Conservation (phyloP, 352 stramenopile genomes). For the Globisporangium nagaii region DNA sequence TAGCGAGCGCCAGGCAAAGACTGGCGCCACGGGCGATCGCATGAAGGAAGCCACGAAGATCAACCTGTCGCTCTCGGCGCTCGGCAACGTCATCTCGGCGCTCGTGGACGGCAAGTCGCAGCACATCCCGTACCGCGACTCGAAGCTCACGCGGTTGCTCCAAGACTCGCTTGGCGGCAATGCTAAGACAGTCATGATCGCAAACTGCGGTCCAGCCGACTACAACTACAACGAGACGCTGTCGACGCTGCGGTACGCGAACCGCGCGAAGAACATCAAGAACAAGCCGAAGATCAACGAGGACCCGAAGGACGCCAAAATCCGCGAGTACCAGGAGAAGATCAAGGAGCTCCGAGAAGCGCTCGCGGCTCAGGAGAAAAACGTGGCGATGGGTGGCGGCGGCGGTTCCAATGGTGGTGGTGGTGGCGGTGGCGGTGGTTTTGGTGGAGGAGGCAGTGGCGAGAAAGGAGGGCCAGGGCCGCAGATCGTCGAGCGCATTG, state of each 20-base stretch:
- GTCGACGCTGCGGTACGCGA: constrained; percentile 95
- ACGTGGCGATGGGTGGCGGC: constrained; percentile 16
- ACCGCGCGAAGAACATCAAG: constrained; percentile 99
- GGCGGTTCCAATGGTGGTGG: background rate
- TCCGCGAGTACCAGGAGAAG: constrained; percentile 96
- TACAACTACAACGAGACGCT: constrained; percentile 98
- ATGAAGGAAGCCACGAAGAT: constrained; percentile 83
- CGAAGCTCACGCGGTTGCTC: constrained; percentile 83
- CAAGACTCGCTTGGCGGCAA: constrained; percentile 79
- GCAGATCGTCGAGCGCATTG: constrained; percentile 71
- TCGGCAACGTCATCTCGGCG: constrained; percentile 86
- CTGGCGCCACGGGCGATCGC: constrained; percentile 59
- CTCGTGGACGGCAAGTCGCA: constrained; percentile 71
- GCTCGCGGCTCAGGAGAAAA: constrained; percentile 45
- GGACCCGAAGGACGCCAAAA: constrained; percentile 97
- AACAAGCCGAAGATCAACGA: constrained; percentile 99
- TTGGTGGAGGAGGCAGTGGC: background rate
- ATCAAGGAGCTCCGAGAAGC: constrained; percentile 92
- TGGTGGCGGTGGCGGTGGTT: constrained; percentile 2
- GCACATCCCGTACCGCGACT: constrained; percentile 82
- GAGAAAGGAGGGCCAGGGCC: constrained; percentile 33
- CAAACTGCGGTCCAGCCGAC: constrained; percentile 95
- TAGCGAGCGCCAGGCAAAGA: constrained; percentile 76
- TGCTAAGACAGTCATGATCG: constrained; percentile 96
- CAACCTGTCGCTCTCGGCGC: constrained; percentile 51